Evolutionary conservation across 768 basidiomycete species (phyloP), one percentile per base, ranked within the genome.

Genomic region (Boletus rex-veris): DNA sequence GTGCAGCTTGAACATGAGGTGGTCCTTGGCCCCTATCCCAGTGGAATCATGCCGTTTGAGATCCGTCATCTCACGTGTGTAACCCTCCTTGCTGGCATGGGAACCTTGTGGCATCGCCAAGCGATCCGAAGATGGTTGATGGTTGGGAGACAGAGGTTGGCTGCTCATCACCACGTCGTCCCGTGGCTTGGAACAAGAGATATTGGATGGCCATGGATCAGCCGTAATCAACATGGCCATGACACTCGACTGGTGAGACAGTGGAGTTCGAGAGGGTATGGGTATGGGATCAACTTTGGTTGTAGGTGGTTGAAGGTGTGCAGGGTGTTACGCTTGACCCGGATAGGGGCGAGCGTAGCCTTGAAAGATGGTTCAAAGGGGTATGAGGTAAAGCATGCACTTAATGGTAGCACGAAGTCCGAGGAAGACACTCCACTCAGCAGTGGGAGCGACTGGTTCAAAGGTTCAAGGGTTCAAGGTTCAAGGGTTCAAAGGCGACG

Each of bases 1-100:
- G 30, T 78, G 70, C 8, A 84, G 64, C 53, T 77, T 74, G 36
- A 68, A 64, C 61, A 60, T 72, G 66, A 66, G 61, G 59, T 60
- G 67, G 42, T 71, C 66, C 47, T 70, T 71, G 43, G 58, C 49
- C 60, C 47, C 36, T 53, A 61, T 48, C 43, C 61, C 64, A 24
- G 37, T 24, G 9, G 59, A 60, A 14, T 62, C 60, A 30, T 59
- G 55, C 33, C 61, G 52, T 38, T 64, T 58, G 14, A 63, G 48
- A 45, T 70, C 64, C 37, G 55, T 48, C 50, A 58, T 53, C 50
- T 66, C 70, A 68, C 53, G 55, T 16, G 60, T 1, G 52, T 48
- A 41, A 7, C 48, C 16, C 11, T 61, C 57, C 60, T 59, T 62
- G 44, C 19, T 39, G 4, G 57, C 15, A 52, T 58, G 60, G 19